Evolutionary conservation across 2,329 filamentous ascomycete species (phyloP), one percentile per base, ranked within the genome.

Genomic region (Cucurbitaria berberidis): DNA sequence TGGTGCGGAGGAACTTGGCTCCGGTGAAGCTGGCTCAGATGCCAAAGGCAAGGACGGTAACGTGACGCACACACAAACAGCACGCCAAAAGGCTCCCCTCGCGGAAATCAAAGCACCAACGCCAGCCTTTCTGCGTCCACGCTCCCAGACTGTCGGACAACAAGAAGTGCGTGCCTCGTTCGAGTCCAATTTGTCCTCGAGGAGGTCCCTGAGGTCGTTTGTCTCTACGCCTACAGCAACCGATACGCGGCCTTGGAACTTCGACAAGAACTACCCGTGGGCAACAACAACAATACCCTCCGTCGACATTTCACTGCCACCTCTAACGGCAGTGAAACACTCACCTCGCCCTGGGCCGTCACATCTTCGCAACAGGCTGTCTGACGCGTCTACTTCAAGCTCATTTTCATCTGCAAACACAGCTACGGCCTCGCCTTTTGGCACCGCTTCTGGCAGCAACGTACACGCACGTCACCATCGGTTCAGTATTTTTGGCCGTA

Each of bases 201-300:
- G 58, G 26, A 62, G 66, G 45, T 72, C 70, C 9, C 42, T 66
- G 34, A 65, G 62, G 18, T 73, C 70, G n/a, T 50, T 66, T 35
- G 48, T 50, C 10, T 62, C 58, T 10, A 68, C 64, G 10, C 63
- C 62, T 7, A 67, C 66, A 27, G 53, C 55, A 45, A 68, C 72
- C 5, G 74, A 74, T 48, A 76, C 73, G 39, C 72, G 77, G 24
- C 78, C 78, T n/a, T 80, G 78, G 78, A 81, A 81, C 54, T 68
- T 68, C 18, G 77, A 79, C 54, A 76, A 77, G 61, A 80, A 78
- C 60, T 80, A 79, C 59, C 77, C 78, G 29, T 80, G 77, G 78
- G 68, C 73, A 27, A 72, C 68, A 21, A 71, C 68, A 39, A 73
- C 62, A 46, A 67, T 71, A 29, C 60, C 75, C 24, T 69, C 70